These are phyloP conservation scores for Trypanosoma congolense DNA, from an alignment of 208 protist genomes.

Conservation along the genomic window DNA sequence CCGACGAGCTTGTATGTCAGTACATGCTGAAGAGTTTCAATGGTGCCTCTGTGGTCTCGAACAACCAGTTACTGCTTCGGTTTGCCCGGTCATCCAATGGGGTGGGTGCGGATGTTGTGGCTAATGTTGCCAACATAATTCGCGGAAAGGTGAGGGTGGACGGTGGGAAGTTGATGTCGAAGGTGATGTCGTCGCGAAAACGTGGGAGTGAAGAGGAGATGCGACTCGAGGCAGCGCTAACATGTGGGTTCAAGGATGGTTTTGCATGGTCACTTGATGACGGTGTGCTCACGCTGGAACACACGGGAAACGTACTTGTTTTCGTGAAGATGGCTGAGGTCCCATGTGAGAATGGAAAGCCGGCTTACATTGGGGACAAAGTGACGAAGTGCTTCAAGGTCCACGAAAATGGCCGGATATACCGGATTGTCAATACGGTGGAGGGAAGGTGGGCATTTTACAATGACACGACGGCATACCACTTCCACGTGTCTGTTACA, in stretches of 20 bases:
- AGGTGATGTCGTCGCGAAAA: slow-evolving; percentile 46
- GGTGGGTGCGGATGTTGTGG: slow-evolving; percentile 3
- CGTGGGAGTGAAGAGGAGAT: slow-evolving; percentile 39
- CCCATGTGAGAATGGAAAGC: slow-evolving; percentile 27
- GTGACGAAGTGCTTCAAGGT: slow-evolving; percentile 63
- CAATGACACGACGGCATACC: slow-evolving; percentile 66
- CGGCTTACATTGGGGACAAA: slow-evolving; percentile 56
- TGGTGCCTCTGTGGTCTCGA: slow-evolving; percentile 22
- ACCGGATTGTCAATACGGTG: slow-evolving; percentile 70
- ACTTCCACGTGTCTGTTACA: slow-evolving; percentile 43
- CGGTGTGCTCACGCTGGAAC: slow-evolving; percentile 39
- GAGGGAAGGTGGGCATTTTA: slow-evolving; percentile 77
- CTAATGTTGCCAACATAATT: slow-evolving; percentile 40
- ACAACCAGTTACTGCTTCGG: slow-evolving; percentile 34
- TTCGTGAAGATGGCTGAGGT: slow-evolving; percentile 25
- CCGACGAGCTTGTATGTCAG: slow-evolving; percentile 38
- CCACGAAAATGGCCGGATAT: slow-evolving; percentile 61
- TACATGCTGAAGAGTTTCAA: slow-evolving; percentile 62
- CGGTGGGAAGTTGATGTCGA: slow-evolving; percentile 42
- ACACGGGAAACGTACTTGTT: slow-evolving; percentile 38
- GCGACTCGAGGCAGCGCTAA: slow-evolving; percentile 44
- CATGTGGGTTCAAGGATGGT: slow-evolving; percentile 53
- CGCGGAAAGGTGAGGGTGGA: slow-evolving; percentile 31
- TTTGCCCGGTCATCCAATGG: slow-evolving; percentile 24
- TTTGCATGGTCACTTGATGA: slow-evolving; percentile 26